phyloP scores from a whole-genome alignment of 1,284 basidiomycete genomes.

The Ustilago tritici region DNA sequence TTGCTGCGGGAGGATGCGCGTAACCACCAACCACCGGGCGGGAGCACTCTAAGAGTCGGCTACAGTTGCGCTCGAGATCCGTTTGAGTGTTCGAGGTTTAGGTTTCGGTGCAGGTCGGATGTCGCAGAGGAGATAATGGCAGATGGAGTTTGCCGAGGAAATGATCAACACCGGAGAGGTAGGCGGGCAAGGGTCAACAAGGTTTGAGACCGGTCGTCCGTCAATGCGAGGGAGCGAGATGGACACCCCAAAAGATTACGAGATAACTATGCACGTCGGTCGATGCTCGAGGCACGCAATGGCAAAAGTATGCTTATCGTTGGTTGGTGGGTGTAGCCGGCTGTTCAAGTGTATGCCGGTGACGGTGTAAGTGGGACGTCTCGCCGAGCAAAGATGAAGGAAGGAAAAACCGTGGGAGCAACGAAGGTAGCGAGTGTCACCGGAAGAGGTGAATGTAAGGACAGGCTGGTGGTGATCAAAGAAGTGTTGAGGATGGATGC shows the following conservation, averaged over 20 bases:
- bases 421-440: neutral
- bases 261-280: slow-evolving; percentile 9
- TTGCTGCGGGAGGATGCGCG: slow-evolving; percentile 3
- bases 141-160: slow-evolving; percentile 11
- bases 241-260: neutral
- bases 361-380: slow-evolving; percentile 2
- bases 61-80: slow-evolving; percentile 10
- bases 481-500: neutral
- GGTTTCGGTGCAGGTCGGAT: neutral
- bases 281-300: slow-evolving; percentile 9
- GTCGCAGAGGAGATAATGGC: neutral
- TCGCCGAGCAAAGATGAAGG: slow-evolving; percentile 4
- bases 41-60: neutral
- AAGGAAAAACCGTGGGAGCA: slow-evolving; percentile 7
- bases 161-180: neutral
- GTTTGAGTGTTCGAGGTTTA: slow-evolving; percentile 1
- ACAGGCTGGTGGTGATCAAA: neutral
- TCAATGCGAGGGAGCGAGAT: neutral
- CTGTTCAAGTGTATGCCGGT: neutral
- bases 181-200: slow-evolving; percentile 9
- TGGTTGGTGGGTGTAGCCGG: neutral
- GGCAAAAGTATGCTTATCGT: neutral
- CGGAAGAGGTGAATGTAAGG: neutral
- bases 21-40: neutral
- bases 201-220: slow-evolving; percentile 12